Base-by-base conservation (phyloP, 225 moss, liverwort and hornwort species). In the Pseudoscleropodium purum region DNA sequence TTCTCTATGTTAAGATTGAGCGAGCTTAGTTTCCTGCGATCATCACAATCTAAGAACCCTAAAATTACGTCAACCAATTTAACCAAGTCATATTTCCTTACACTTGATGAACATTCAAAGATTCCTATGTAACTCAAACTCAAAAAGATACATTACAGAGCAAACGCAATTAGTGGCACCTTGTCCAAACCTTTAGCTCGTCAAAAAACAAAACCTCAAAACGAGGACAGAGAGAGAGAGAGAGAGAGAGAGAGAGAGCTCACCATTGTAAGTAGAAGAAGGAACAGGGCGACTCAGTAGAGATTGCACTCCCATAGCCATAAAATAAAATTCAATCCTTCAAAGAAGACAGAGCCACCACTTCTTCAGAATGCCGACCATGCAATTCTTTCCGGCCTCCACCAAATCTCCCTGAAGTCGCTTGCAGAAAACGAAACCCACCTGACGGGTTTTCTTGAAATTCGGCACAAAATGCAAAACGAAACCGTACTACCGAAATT, bases 291-390 rank as follows among this genome's bases (percentile, higher is more conserved):
- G 90, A 73, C 82, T 77, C 85, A 94, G 90, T 31, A 92, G 86
- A 72, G 90, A 91, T 75, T 88, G 92, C 82, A 90, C 91, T 90
- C 91, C 92, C 92, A 94, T 91, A 79, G 94, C 92, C 92, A 94
- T 94, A 54, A 89, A 90, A 52, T 15, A 59, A 21, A 39, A 13
- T 66, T 10, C 64, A 39, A 75, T 49, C 45, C 49, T 84, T 65
- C 88, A 41, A 36, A 75, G 13, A 85, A 83, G 27, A 16, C 26
- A 15, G 11, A 34, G 56, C 14, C 54, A 27, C 57, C 43, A 43
- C 59, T 41, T 59, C 59, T 63, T 33, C 65, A 64, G 81, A 87
- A 57, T 16, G 41, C 66, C 11, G 51, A 87, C 56, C 74, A 88
- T 87, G 59, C 72, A 91, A 56, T 29, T 64, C 15, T 47, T 68